phyloP scores from a whole-genome alignment of 2,329 filamentous ascomycete species.

The Exutisphaerella laricina region DNA sequence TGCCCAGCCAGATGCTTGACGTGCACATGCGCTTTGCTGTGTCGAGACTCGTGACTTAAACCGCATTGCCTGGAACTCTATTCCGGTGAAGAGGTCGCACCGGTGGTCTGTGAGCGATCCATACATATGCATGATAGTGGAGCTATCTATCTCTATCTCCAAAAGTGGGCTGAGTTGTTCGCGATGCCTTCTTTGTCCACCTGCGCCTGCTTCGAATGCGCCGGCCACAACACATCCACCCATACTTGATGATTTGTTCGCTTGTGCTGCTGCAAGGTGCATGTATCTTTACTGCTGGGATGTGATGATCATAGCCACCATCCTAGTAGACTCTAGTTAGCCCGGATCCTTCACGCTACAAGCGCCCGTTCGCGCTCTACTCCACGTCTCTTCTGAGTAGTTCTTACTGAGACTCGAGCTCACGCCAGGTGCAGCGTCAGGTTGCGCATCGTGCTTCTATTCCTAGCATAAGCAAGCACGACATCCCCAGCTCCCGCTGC shows the following conservation, averaged over 20 bases:
- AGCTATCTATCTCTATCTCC: not conserved
- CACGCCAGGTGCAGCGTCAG: not conserved
- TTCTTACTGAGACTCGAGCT: not conserved
- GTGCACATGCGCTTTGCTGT: not conserved
- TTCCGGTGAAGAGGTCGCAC: not conserved
- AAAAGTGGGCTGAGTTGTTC: not conserved
- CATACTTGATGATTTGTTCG: not conserved
- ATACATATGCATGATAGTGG: no score
- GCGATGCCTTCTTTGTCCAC: not conserved
- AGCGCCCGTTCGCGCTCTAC: not conserved
- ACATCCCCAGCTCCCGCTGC: not conserved
- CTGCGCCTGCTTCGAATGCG: not conserved
- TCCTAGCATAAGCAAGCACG: not conserved
- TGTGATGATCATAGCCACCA: not conserved
- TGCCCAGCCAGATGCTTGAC: not conserved
- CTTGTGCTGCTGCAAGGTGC: not conserved
- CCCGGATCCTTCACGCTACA: not conserved
- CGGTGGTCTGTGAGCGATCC: no score
- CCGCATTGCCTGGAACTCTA: not conserved
- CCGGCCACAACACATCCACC: not conserved
- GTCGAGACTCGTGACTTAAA: not conserved
- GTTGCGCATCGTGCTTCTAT: constrained; percentile 1
- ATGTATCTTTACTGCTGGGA: not conserved
- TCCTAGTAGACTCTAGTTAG: not conserved
- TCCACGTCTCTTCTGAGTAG: not conserved